Evolutionary conservation across 176 grass and related monocot genomes (phyloP).

Genomic region (Puya raimondii): DNA sequence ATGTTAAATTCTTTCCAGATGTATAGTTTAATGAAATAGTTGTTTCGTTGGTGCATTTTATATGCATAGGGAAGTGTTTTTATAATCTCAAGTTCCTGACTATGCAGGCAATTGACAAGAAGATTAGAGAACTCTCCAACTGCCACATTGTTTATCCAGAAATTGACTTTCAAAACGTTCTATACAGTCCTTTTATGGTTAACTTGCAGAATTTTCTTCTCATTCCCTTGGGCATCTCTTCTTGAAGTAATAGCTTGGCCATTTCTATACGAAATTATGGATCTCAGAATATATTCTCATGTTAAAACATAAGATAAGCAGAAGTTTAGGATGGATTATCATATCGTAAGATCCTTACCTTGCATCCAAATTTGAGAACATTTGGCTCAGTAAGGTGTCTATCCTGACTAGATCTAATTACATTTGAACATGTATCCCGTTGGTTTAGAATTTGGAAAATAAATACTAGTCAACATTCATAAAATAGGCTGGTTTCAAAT

Average conservation of each 20-base stretch:
- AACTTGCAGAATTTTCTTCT: no score
- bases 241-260: not conserved
- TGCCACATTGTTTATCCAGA: conserved; percentile 95
- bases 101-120: conserved; percentile 93
- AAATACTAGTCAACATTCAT: no score
- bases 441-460: not conserved
- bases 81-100: conserved; percentile 14
- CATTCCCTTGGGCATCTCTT: not conserved
- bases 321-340: not conserved
- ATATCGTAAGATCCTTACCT: not conserved
- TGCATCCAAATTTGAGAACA: not conserved
- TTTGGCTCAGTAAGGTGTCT: not conserved
- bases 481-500: no score
- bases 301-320: not conserved
- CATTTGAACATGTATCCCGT: not conserved
- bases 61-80: conserved; percentile 1
- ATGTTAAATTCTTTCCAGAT: not conserved
- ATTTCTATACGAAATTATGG: not conserved
- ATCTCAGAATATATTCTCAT: not conserved
- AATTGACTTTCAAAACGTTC: conserved; percentile 98
- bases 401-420: not conserved
- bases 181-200: not conserved
- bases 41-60: not conserved
- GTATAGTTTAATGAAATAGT: not conserved
- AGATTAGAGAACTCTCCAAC: conserved; percentile 96